Evolutionary conservation across 1,284 basidiomycete genomes (phyloP), one percentile per base, ranked within the genome.

Genomic region (Fomes fomentarius): DNA sequence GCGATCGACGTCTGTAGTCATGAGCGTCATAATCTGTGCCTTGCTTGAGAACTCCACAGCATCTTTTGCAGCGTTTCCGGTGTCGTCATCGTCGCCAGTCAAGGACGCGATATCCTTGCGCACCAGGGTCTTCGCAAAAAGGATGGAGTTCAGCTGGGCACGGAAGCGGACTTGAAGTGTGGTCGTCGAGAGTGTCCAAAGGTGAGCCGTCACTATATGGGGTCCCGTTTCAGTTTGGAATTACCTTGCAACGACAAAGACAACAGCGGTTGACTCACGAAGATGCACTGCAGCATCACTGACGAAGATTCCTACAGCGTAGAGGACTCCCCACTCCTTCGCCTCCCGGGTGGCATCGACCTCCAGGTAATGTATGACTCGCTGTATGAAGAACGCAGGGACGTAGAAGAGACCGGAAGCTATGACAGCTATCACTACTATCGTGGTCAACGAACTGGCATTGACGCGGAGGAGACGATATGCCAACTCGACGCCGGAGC

Each of bases 1-100:
- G 57, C 94, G 83, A 69, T 96, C 94, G 33, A 94, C 92, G 63
- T 97, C 95, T 5, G 92, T 92, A 3, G 92, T 93, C 87, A 91
- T 90, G 19, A 90, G 76, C 12, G 85, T 91, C 87, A 94, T 91
- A 63, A 96, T 87, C 72, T 96, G 93, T 9, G 91, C 88, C 72
- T 96, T 96, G 66, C 88, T 93, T 9, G 86, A 91, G 65, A 96
- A 93, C 42, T 91, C 90, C 10, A 90, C 84, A 6, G 81, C 77
- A 10, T 81, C 75, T 19, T 72, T 71, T 43, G 70, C 66, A 22
- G 54, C 46, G 30, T 38, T 50, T 42, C 70, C 67, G 25, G 64
- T 62, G 4, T 35, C 30, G 46, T 34, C 45, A 26, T 52, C 33
- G 42, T 45, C 26, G 11, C 41, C 39, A 14, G 82, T 69, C 14